These are phyloP conservation scores for Sonneratia alba DNA, from an alignment of 345 rosid species.

Conservation along the genomic window DNA sequence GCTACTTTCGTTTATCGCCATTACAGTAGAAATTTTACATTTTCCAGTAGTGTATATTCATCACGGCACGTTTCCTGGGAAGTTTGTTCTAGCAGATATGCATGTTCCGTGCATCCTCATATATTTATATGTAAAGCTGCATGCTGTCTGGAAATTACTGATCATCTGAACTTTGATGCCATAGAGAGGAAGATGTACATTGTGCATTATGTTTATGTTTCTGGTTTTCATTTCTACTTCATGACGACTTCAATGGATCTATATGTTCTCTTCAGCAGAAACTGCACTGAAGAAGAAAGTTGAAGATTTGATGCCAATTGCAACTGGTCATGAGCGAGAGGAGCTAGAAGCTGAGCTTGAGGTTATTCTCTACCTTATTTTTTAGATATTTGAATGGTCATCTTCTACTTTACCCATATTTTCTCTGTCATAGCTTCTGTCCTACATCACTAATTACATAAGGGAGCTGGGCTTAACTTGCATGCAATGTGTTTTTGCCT, in stretches of 20 bases:
- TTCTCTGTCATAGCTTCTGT: background rate
- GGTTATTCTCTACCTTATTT: conserved; percentile 4
- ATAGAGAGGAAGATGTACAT: background rate
- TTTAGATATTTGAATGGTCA: too few relatives aligned
- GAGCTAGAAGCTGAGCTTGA: conserved; percentile 44
- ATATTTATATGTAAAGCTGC: too few relatives aligned
- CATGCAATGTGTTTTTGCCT: conserved; percentile 3
- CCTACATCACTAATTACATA: background rate
- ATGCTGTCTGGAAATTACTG: background rate
- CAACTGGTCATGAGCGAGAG: conserved; percentile 50
- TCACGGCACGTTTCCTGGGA: too few relatives aligned
- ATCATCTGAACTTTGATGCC: background rate
- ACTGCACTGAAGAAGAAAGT: conserved; percentile 25
- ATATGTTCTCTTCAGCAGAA: conserved; percentile 1
- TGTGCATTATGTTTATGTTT: background rate
- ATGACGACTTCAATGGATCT: background rate
- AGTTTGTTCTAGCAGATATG: too few relatives aligned
- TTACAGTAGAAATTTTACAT: too few relatives aligned
- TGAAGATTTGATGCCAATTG: conserved; percentile 45
- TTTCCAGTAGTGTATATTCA: too few relatives aligned
- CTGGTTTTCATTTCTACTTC: background rate
- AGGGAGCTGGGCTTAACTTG: background rate
- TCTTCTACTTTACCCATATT: background rate
- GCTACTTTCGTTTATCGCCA: too few relatives aligned
- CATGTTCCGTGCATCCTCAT: too few relatives aligned